These are phyloP conservation scores for Citrus maxima DNA, from an alignment of 345 rosid species.

Conservation along the genomic window DNA sequence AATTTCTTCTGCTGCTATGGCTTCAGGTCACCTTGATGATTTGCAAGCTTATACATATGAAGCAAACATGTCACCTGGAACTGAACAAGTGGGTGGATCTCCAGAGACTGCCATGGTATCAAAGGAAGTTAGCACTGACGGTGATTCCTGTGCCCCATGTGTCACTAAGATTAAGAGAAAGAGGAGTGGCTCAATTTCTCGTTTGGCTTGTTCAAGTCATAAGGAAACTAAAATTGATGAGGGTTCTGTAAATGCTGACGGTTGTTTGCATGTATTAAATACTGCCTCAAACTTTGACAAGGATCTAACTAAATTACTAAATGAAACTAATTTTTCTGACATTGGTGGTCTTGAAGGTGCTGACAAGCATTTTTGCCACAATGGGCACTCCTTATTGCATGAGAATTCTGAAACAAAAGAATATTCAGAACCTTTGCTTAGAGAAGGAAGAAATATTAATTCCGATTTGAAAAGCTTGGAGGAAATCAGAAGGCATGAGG, in stretches of 20 bases:
- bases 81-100: constrained; percentile 25
- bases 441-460: constrained; percentile 20
- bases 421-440: constrained; percentile 16
- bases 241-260: constrained; percentile 22
- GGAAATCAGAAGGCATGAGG: constrained; percentile 23
- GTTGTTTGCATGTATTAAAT: constrained; percentile 7
- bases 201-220: constrained; percentile 25
- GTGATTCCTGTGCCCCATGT: constrained; percentile 15
- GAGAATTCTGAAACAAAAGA: constrained; percentile 27
- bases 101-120: constrained; percentile 17
- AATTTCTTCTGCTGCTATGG: constrained; percentile 13
- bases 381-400: constrained; percentile 18
- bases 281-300: constrained; percentile 25
- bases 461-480: constrained; percentile 25
- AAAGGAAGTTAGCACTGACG: constrained; percentile 21
- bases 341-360: constrained; percentile 23
- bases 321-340: constrained; percentile 20
- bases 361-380: constrained; percentile 23
- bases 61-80: constrained; percentile 17
- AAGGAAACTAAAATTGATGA: constrained; percentile 32
- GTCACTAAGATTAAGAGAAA: constrained; percentile 26
- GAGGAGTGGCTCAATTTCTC: constrained; percentile 24
- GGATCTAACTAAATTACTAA: constrained; percentile 19
- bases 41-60: constrained; percentile 27
- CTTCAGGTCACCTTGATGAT: constrained; percentile 22